Base-by-base conservation (phyloP, 257 asterid species). In the Rauvolfia tetraphylla region DNA sequence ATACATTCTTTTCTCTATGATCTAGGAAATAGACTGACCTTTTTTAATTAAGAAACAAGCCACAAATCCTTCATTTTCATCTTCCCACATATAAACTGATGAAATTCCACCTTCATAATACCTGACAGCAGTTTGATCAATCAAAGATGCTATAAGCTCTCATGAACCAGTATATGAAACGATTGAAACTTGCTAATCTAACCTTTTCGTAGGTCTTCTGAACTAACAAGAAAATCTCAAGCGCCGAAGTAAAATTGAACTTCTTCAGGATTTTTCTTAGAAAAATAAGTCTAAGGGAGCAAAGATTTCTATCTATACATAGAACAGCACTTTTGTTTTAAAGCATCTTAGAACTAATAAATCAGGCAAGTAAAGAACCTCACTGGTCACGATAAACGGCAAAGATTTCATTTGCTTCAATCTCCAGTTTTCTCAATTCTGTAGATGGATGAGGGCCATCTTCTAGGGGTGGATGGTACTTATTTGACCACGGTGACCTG, bases 321-420 rank as follows among this genome's bases (percentile, higher is more conserved):
- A 8, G 13, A 54, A 58, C 38, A 72, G 25, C 54, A 39, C 54
- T 38, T 61, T 17, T 34, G 23, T 33, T 20, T 7, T 2, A 53
- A 77, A 57, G 70, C 34, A 66, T 77, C 65, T 36, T 41, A 67
- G 65, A 65, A 78, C 69, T 71, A 72, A 84, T 48, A 87, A 88
- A 89, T 59, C 89, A 87, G 93, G 90, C 82, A 84, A 87, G 92
- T 86, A 88, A 88, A 88, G 96, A 86, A 89, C 97, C 96, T 93
- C 91, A 95, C 99, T 95, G 99, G 96, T 95, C 99, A 90, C 98
- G 91, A 89, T 95, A 95, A 80, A 93, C 69, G 44, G 98, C 84
- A 83, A 95, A 95, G 77, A 95, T 88, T 42, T 95, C 97, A 54
- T 95, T 95, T 79, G 99, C 99, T 88, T 95, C 99, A 79, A 90